phyloP scores from a whole-genome alignment of 257 asterid genomes.

The Solanum gracilifrons region DNA sequence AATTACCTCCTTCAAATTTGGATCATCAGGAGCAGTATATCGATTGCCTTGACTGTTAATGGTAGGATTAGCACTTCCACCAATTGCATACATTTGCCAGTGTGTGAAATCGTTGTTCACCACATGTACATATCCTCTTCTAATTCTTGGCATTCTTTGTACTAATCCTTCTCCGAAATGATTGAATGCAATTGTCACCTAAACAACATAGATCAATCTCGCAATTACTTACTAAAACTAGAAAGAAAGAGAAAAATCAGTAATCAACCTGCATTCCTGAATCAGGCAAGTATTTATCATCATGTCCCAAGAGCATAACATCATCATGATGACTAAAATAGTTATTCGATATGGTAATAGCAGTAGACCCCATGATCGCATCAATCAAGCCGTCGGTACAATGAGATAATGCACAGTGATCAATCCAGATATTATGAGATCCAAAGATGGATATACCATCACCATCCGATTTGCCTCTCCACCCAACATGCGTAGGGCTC shows the following conservation, averaged over 20 bases:
- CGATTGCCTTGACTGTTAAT: constrained; percentile 14
- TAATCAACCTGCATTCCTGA: constrained; percentile 5
- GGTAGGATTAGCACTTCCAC: constrained; percentile 8
- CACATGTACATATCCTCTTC: constrained; percentile 11
- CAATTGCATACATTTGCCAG: constrained; percentile 14
- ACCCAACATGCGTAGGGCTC: constrained; percentile 11
- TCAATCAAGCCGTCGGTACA: constrained; percentile 15
- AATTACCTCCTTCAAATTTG: constrained; percentile 4
- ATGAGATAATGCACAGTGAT: constrained; percentile 9
- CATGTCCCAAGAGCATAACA: constrained; percentile 15
- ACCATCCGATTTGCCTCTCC: constrained; percentile 12
- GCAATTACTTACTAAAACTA: neutral
- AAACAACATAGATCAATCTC: neutral
- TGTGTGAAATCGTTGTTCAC: constrained; percentile 9
- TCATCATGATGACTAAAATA: constrained; percentile 9
- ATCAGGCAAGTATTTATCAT: constrained; percentile 3
- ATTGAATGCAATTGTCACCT: constrained; percentile 13
- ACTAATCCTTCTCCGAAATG: constrained; percentile 8
- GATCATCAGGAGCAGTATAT: constrained; percentile 6
- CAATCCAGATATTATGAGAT: constrained; percentile 8
- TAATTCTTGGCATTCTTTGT: constrained; percentile 9
- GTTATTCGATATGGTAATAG: constrained; percentile 11
- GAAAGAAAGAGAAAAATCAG: neutral
- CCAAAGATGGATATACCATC: constrained; percentile 13
- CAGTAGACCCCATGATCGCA: constrained; percentile 13